Evolutionary conservation across 768 basidiomycete genomes (phyloP).

Genomic region (Psilocybe subaeruginosa): DNA sequence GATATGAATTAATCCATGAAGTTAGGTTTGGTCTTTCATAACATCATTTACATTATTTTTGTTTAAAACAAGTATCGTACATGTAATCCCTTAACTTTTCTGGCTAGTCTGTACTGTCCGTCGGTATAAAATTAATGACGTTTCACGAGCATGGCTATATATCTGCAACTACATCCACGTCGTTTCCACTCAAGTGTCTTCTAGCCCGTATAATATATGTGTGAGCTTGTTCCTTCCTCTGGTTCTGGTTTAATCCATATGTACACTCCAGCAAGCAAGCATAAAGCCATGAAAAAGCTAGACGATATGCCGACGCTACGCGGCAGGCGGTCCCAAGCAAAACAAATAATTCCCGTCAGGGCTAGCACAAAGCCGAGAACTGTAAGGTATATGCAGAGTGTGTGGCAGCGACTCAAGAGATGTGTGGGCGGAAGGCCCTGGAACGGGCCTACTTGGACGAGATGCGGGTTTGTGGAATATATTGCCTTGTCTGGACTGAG

Average conservation of each 20-base stretch:
- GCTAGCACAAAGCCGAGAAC: conserved; percentile 16
- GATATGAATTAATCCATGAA: not conserved
- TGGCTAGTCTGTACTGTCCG: not conserved
- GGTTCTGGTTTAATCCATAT: conserved; percentile 9
- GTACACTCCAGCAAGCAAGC: conserved; percentile 6
- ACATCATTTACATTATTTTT: not conserved
- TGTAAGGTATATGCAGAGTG: conserved; percentile 16
- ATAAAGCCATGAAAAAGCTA: conserved; percentile 8
- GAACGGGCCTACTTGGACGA: conserved; percentile 10
- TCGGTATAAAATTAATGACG: not conserved
- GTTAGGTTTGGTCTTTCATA: not conserved
- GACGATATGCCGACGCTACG: conserved; percentile 11
- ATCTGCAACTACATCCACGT: too few relatives aligned
- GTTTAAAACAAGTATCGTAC: not conserved
- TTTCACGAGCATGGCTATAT: not conserved
- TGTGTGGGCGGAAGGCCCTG: conserved; percentile 11
- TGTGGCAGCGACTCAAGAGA: conserved; percentile 13
- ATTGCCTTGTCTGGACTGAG: conserved; percentile 3
- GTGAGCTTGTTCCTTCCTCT: conserved; percentile 9
- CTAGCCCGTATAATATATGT: conserved; percentile 10
- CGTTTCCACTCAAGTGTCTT: too few relatives aligned
- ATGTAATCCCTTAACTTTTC: not conserved
- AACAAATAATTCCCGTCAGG: conserved; percentile 16
- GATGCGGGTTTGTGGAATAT: conserved; percentile 8
- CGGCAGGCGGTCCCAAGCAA: conserved; percentile 18